Conservation (phyloP, 257 asterid species). For the Verbascum thapsus region DNA sequence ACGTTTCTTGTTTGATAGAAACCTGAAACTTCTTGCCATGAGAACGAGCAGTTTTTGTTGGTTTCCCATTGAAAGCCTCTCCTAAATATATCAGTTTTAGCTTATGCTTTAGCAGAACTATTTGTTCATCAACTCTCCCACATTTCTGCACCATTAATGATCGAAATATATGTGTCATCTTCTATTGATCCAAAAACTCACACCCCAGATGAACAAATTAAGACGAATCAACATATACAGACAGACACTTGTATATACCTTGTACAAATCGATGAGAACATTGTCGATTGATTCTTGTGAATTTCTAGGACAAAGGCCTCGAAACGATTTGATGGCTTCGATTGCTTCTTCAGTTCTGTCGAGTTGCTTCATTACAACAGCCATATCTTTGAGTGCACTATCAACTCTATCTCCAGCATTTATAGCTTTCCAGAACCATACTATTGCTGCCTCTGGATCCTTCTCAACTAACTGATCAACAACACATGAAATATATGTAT, state of each 20-base stretch:
- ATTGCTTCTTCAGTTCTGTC: conserved; percentile 72
- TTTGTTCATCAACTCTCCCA: conserved; percentile 82
- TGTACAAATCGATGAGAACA: conserved; percentile 76
- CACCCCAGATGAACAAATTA: neutral
- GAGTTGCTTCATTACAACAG: conserved; percentile 79
- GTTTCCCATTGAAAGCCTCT: conserved; percentile 81
- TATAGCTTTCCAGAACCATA: conserved; percentile 84
- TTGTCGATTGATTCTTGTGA: conserved; percentile 81
- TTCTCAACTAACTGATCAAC: conserved; percentile 57
- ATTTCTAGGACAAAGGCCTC: conserved; percentile 57
- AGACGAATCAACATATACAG: neutral
- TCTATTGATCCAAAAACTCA: too few relatives aligned
- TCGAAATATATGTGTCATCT: neutral
- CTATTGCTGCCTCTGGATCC: conserved; percentile 64
- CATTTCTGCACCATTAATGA: conserved; percentile 57
- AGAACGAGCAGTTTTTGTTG: conserved; percentile 85
- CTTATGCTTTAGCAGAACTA: conserved; percentile 71
- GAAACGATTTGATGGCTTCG: conserved; percentile 64
- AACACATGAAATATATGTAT: neutral
- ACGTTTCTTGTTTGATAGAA: conserved; percentile 71
- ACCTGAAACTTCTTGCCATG: conserved; percentile 93
- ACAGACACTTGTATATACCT: conserved; percentile 35
- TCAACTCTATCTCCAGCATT: conserved; percentile 72
- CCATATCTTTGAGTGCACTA: conserved; percentile 88
- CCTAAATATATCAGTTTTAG: conserved; percentile 71